A percentile compares a stretch with the other conserved stretches of the same genome.
Conservation (phyloP, 257 asterid genomes). For the Nicotiana benthamiana region DNA sequence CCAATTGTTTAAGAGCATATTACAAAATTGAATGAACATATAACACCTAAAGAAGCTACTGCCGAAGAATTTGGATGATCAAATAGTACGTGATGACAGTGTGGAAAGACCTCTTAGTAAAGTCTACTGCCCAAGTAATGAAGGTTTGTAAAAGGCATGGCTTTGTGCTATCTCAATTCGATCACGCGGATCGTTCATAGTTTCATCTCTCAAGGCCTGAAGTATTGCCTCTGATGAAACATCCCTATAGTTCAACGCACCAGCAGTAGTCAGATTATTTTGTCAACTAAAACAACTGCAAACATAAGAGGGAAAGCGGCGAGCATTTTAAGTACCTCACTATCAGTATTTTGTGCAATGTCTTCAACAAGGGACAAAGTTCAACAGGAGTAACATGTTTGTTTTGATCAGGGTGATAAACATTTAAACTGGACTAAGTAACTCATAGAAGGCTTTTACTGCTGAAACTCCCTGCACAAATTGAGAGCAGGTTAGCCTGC, state of each 20-base stretch:
- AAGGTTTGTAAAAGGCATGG: slow-evolving; percentile 77
- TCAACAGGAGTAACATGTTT: slow-evolving; percentile 77
- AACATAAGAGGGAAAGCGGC: background rate
- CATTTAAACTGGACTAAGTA: slow-evolving; percentile 60
- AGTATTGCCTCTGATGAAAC: slow-evolving; percentile 53
- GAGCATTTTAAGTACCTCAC: slow-evolving; percentile 29
- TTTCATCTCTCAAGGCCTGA: slow-evolving; percentile 71
- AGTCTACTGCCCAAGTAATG: slow-evolving; percentile 49
- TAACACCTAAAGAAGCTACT: background rate
- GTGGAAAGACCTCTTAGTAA: slow-evolving; percentile 14
- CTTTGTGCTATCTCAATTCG: slow-evolving; percentile 79
- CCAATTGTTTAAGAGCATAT: background rate
- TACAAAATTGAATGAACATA: slow-evolving; percentile 1
- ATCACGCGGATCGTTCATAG: slow-evolving; percentile 80
- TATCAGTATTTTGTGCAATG: slow-evolving; percentile 59
- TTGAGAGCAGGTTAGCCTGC: background rate
- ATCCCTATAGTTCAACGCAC: slow-evolving; percentile 39
- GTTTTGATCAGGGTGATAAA: slow-evolving; percentile 61
- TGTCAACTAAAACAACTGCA: too few relatives aligned
- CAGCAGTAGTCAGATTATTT: background rate
- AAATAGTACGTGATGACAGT: background rate
- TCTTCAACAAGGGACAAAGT: slow-evolving; percentile 78
- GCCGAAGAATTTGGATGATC: background rate
- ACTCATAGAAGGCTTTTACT: slow-evolving; percentile 75
- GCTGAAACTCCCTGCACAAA: slow-evolving; percentile 77